A percentile compares a stretch with the other conserved stretches of the same genome.
Conservation (phyloP, 2,329 filamentous ascomycete species). For the Talaromyces sp. region DNA sequence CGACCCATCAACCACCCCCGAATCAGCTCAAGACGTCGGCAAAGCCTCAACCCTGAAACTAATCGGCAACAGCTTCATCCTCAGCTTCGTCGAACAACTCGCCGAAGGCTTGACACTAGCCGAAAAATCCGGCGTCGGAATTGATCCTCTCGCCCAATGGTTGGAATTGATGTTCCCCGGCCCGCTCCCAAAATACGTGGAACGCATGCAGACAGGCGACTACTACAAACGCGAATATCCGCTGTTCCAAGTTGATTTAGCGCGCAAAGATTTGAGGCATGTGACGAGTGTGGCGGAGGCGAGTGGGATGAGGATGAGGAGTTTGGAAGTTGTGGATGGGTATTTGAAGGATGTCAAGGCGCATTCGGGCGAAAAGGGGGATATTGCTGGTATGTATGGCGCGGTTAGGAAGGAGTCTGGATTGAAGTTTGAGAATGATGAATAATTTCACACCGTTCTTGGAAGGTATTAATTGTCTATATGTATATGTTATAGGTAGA, state of each 20-base stretch:
- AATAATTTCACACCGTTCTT: neutral
- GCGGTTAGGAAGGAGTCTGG: slow-evolving; percentile 71
- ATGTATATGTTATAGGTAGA: neutral
- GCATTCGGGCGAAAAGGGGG: slow-evolving; percentile 66
- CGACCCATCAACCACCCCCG: neutral
- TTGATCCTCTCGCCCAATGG: slow-evolving; percentile 66
- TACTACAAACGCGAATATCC: slow-evolving; percentile 73
- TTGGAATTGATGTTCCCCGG: slow-evolving; percentile 72
- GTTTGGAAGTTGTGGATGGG: slow-evolving; percentile 63
- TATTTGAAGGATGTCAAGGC: slow-evolving; percentile 69
- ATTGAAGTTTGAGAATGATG: slow-evolving; percentile 36
- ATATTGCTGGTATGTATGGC: slow-evolving; percentile 80
- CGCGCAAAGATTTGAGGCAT: slow-evolving; percentile 77
- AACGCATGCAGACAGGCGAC: slow-evolving; percentile 69
- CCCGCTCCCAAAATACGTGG: slow-evolving; percentile 69
- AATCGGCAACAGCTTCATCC: slow-evolving; percentile 79
- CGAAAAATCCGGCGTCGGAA: slow-evolving; percentile 74
- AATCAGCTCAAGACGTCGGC: slow-evolving; percentile 55
- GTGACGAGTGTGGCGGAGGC: slow-evolving; percentile 63
- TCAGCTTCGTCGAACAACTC: slow-evolving; percentile 77
- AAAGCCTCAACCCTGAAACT: slow-evolving; percentile 72
- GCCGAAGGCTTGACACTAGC: slow-evolving; percentile 75
- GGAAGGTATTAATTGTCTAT: neutral
- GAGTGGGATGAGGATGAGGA: slow-evolving; percentile 60
- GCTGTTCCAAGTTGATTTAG: slow-evolving; percentile 70